These are phyloP conservation scores for Kwoniella botswanensis DNA, from an alignment of 768 basidiomycete species.

Conservation along the genomic window DNA sequence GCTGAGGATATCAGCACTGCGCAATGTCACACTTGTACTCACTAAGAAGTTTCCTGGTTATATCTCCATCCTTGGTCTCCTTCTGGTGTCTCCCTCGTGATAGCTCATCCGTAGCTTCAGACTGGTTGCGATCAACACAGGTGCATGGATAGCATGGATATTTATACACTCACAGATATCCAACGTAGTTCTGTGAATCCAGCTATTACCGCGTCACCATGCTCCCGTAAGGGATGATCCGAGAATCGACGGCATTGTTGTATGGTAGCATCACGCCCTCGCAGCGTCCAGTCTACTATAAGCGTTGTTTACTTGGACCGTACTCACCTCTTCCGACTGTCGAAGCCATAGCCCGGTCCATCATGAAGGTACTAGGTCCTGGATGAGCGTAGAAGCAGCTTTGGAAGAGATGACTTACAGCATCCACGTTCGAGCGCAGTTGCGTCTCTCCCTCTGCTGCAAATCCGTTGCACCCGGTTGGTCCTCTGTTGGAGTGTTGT, in stretches of 20 bases:
- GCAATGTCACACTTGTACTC: too few relatives aligned
- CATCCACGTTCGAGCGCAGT: slow-evolving; percentile 29
- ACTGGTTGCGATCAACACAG: too few relatives aligned
- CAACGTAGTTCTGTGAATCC: slow-evolving; percentile 28
- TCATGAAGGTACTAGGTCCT: slow-evolving; percentile 17
- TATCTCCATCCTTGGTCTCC: too few relatives aligned
- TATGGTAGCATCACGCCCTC: slow-evolving; percentile 25
- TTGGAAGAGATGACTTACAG: slow-evolving; percentile 4
- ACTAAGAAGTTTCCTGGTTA: too few relatives aligned
- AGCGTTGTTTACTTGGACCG: neutral
- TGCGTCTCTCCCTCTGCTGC: slow-evolving; percentile 23
- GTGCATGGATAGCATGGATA: too few relatives aligned
- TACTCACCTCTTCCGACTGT: slow-evolving; percentile 23
- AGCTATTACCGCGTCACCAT: slow-evolving; percentile 31
- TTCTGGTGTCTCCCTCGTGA: too few relatives aligned
- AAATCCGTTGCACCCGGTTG: neutral
- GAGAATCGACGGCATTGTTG: slow-evolving; percentile 14
- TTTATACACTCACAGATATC: slow-evolving; percentile 18
- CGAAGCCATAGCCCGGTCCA: slow-evolving; percentile 31
- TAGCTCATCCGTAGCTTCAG: too few relatives aligned
- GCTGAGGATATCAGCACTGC: too few relatives aligned
- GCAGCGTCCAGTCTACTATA: slow-evolving; percentile 26
- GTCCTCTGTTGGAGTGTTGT: slow-evolving; percentile 21
- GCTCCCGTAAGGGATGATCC: slow-evolving; percentile 9
- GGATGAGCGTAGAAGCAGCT: neutral